Conservation (phyloP, 306 rosid species). For the Pyrus communis region DNA sequence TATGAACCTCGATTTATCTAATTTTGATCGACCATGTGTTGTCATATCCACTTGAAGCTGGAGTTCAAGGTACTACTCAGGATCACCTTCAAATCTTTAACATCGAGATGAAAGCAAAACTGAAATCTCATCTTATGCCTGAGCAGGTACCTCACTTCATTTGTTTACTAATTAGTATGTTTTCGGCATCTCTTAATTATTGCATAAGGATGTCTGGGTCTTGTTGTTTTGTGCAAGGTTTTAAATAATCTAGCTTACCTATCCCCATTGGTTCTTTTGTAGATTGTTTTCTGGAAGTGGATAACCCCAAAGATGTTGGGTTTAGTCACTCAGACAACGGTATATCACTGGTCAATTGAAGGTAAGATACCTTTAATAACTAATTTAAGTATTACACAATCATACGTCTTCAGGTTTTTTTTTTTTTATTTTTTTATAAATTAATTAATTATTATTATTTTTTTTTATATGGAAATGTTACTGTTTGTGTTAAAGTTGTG, state of each 20-base stretch:
- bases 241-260: constrained; percentile 8
- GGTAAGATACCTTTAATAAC: constrained; percentile 39
- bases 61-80: constrained; percentile 95
- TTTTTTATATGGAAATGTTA: background rate
- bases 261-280: constrained; percentile 17
- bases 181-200: background rate
- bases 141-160: constrained; percentile 67
- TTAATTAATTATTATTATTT: too few species aligned
- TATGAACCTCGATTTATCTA: background rate
- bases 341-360: constrained; percentile 96
- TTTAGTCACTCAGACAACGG: constrained; percentile 84
- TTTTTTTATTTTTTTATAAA: too few species aligned
- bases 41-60: constrained; percentile 49
- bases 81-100: constrained; percentile 97
- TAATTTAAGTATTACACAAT: constrained; percentile 9
- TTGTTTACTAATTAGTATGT: background rate
- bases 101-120: constrained; percentile 89
- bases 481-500: background rate
- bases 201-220: background rate
- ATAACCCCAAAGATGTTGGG: constrained; percentile 88
- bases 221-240: background rate
- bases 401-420: background rate
- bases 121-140: constrained; percentile 92
- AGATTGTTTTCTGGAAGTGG: constrained; percentile 99
- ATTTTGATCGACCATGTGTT: background rate